Conservation (phyloP, 129 eudicot genomes). For the Silybum marianum region DNA sequence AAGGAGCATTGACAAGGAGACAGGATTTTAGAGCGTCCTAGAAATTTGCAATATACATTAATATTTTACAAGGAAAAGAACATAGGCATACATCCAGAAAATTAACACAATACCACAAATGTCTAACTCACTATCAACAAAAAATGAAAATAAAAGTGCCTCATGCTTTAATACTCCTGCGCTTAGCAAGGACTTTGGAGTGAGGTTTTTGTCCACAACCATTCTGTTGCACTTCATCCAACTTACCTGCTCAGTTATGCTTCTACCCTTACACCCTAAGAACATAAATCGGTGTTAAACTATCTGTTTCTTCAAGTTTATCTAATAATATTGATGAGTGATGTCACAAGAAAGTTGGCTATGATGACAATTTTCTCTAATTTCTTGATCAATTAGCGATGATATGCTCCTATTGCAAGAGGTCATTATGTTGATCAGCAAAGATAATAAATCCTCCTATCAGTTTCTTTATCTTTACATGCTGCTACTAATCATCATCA, state of each 20-base stretch:
- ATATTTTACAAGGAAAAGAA: background rate
- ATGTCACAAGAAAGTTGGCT: background rate
- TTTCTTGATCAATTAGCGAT: background rate
- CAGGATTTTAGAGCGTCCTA: conserved; percentile 92
- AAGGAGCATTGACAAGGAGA: conserved; percentile 93
- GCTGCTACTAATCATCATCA: background rate
- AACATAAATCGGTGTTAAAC: background rate
- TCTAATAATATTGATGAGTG: background rate
- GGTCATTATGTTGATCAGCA: too few relatives aligned
- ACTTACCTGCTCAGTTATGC: background rate
- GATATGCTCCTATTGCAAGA: background rate
- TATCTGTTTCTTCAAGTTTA: background rate
- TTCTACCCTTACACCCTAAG: background rate
- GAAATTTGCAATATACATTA: conserved; percentile 7
- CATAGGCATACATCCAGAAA: background rate
- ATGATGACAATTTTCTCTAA: background rate
- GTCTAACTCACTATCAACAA: background rate
- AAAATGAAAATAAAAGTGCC: background rate
- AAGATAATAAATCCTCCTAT: background rate
- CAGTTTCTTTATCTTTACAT: background rate
- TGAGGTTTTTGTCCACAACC: background rate
- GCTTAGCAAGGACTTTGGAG: background rate
- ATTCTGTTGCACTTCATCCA: background rate
- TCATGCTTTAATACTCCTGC: background rate
- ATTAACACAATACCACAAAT: background rate